Evolutionary conservation across 305 asterid species (phyloP).

Genomic region (Plantago lanceolata): DNA sequence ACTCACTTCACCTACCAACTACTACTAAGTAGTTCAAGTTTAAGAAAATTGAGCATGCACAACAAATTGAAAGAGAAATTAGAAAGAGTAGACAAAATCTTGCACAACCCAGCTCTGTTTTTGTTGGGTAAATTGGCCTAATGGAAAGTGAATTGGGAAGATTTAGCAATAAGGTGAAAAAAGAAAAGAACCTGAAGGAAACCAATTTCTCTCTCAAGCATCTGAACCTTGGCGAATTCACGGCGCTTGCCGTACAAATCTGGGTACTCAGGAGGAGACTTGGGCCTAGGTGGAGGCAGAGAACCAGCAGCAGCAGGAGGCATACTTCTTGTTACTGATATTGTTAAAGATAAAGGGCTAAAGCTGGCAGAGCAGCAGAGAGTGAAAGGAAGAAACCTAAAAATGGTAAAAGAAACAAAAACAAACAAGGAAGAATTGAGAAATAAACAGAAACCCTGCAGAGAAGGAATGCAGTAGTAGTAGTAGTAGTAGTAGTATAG

Average conservation of each 20-base stretch:
- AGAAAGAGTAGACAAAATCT: too few species aligned
- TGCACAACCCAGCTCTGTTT: too few species aligned
- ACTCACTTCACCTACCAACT: too few species aligned
- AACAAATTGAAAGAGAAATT: too few species aligned
- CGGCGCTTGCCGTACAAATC: slow-evolving; percentile 87
- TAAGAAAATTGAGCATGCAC: too few species aligned
- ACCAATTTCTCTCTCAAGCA: slow-evolving; percentile 77
- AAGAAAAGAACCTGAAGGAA: slow-evolving; percentile 56
- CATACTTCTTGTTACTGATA: too few species aligned
- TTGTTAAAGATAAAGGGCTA: too few species aligned
- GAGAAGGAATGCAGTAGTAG: slow-evolving; percentile 4
- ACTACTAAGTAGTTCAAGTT: too few species aligned
- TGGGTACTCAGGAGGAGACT: slow-evolving; percentile 82
- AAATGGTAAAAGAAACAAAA: background rate
- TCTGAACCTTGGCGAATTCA: slow-evolving; percentile 63
- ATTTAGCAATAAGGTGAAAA: background rate
- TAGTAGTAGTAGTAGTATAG: background rate
- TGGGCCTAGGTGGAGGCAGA: slow-evolving; percentile 84
- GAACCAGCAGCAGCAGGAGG: slow-evolving; percentile 37
- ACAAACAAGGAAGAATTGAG: background rate
- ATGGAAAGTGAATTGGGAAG: too few species aligned
- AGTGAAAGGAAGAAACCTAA: background rate
- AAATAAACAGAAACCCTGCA: slow-evolving; percentile 10
- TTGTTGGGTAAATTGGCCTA: too few species aligned
- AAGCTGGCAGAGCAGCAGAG: too few species aligned